Percentiles rank a stretch among this genome's conserved stretches.
Evolutionary conservation across 2,329 filamentous ascomycete species (phyloP).

Genomic region (Coniochaeta prunicola): DNA sequence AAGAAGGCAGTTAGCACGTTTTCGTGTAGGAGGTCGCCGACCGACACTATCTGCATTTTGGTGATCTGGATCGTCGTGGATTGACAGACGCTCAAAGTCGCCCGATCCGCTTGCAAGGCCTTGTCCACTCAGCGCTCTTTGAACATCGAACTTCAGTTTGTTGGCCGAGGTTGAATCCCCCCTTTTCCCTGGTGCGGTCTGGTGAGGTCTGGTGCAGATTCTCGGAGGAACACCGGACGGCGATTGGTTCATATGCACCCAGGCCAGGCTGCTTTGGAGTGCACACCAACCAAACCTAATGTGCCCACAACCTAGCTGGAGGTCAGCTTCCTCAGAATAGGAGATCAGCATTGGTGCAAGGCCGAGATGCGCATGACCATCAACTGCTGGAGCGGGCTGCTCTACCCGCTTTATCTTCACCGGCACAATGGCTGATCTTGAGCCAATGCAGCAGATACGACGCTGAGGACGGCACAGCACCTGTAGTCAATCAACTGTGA

Average conservation of each 20-base stretch:
- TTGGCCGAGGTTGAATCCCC: background rate
- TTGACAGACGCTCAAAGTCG: too few relatives aligned
- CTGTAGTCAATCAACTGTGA: too few relatives aligned
- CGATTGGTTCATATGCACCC: background rate
- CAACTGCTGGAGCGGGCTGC: background rate
- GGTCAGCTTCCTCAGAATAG: background rate
- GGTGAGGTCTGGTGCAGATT: background rate
- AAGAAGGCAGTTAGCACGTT: too few relatives aligned
- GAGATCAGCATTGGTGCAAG: background rate
- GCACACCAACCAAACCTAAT: background rate
- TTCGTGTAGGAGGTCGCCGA: background rate
- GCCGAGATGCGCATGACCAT: background rate
- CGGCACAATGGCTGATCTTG: background rate
- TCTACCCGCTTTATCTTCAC: background rate
- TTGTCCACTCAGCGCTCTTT: background rate
- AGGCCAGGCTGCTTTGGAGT: background rate
- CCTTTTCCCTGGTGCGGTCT: background rate
- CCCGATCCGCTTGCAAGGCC: background rate
- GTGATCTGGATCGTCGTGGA: background rate
- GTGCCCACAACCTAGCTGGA: background rate
- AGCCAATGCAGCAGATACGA: background rate
- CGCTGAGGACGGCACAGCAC: background rate
- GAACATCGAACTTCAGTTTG: background rate
- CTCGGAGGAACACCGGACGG: background rate
- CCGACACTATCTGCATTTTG: background rate